These are phyloP conservation scores for Papilionanthe hybrid DNA, from an alignment of 116 monocot genomes.

Conservation along the genomic window DNA sequence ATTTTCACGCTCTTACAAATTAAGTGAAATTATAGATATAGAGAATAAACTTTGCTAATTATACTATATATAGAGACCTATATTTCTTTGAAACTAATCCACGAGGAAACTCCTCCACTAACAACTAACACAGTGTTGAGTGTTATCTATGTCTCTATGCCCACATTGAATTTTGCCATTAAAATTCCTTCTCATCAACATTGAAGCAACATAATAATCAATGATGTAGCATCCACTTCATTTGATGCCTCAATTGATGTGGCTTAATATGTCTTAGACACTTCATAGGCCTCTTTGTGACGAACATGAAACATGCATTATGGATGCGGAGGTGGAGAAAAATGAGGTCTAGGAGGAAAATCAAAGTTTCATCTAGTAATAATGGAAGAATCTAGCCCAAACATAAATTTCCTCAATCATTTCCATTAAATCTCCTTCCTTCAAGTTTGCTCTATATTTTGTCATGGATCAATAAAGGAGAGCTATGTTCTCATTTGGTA, in stretches of 20 bases:
- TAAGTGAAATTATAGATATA: too few relatives aligned
- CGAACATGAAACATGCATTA: not conserved
- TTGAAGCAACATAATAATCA: not conserved
- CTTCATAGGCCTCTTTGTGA: constrained; percentile 1
- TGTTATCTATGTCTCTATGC: constrained; percentile 40
- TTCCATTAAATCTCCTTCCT: not conserved
- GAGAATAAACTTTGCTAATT: too few relatives aligned
- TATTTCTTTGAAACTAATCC: not conserved
- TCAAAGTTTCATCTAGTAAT: not conserved
- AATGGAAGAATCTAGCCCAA: not conserved
- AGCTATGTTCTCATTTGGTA: not conserved
- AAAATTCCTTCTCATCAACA: not conserved
- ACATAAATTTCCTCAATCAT: not conserved
- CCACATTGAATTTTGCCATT: constrained; percentile 21
- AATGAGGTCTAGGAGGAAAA: not conserved
- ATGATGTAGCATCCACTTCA: not conserved
- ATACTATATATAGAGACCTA: too few relatives aligned
- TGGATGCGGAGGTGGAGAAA: not conserved
- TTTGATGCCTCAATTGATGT: not conserved
- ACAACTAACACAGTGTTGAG: constrained; percentile 59
- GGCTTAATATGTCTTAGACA: constrained; percentile 5
- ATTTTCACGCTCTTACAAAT: too few relatives aligned
- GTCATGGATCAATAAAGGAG: not conserved
- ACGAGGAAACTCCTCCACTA: constrained; percentile 42
- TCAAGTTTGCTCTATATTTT: not conserved